phyloP scores from a whole-genome alignment of 345 rosid genomes.

The Arabidopsis arenosa region DNA sequence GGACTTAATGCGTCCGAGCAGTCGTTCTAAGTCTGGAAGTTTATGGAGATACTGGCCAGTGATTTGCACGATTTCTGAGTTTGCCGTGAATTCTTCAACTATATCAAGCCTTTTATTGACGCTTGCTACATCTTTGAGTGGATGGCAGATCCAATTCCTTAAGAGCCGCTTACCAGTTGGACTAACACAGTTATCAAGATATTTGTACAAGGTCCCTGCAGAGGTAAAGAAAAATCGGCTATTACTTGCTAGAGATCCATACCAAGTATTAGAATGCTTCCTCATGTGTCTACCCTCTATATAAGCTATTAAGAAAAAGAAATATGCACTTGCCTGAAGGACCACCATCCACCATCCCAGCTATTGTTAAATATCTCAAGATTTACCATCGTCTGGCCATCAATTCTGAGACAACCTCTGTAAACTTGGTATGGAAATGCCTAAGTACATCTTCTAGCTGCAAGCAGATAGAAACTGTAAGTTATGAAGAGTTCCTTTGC shows the following conservation, averaged over 20 bases:
- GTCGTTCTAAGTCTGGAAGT: slow-evolving; percentile 87
- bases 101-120: slow-evolving; percentile 81
- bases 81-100: slow-evolving; percentile 58
- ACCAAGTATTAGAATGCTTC: not conserved
- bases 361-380: slow-evolving; percentile 86
- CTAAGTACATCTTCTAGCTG: slow-evolving; percentile 81
- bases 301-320: slow-evolving; percentile 9
- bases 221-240: slow-evolving; percentile 15
- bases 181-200: slow-evolving; percentile 82
- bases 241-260: not conserved
- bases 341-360: slow-evolving; percentile 65
- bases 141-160: slow-evolving; percentile 96
- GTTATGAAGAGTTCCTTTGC: slow-evolving; percentile 27
- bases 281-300: slow-evolving; percentile 23
- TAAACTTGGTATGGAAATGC: slow-evolving; percentile 78
- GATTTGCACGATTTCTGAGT: slow-evolving; percentile 59
- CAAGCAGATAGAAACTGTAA: slow-evolving; percentile 24
- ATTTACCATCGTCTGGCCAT: slow-evolving; percentile 92
- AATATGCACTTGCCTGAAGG: slow-evolving; percentile 60
- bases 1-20: slow-evolving; percentile 80
- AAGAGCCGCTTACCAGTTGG: slow-evolving; percentile 86
- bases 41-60: slow-evolving; percentile 68
- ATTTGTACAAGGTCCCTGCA: slow-evolving; percentile 85
- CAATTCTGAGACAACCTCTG: slow-evolving; percentile 83
- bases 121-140: slow-evolving; percentile 71